Base-by-base conservation (phyloP, 192 early-diverging fungal species). In the Radiomyces spectabilis region DNA sequence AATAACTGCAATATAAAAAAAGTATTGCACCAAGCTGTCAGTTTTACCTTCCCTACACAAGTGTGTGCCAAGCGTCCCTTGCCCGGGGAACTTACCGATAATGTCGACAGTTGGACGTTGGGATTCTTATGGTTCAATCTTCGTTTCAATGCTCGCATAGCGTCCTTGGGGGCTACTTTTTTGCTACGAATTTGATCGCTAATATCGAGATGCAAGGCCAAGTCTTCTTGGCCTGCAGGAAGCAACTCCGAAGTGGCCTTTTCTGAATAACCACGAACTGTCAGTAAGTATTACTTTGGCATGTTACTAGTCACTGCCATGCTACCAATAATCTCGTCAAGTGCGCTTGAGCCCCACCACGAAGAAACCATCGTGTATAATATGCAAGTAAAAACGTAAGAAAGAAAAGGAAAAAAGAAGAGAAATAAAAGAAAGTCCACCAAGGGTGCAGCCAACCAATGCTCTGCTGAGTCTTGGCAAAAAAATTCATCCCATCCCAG, bases 171-270 rank as follows among this genome's bases (percentile, higher is more conserved):
- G 21, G 77, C 59, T 19, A 81, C 77, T 49, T 83, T 74, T 68
- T 96, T 96, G 60, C 86, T 83, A 53, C 94, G 86, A 51, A 99
- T 84, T 66, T 86, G 83, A 75, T 99, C 97, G 38, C 84, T 86
- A 65, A 99, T 93, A 55, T 97, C 94, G 31, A 97, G 76, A 52
- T 85, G 82, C 1, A 82, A 57, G 3, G 79, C 79, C 15, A 95
- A 74, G 76, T 99, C 89, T 42, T 91, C 92, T 61, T 83, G 69
- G 45, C 91, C 91, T 32, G 77, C 78, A 39, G 91, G 94, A 5
- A 95, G 64, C 60, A 88, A 86, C 65, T 99, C 97, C 4, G 86
- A 84, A 19, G 95, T 97, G 34, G 94, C 91, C 38, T 79, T 84
- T 40, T 85, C 88, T 85, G 74, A 18, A 57, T 41, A 34, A 55